A percentile compares a stretch with the other conserved stretches of the same genome.
Conservation (phyloP, 495 filamentous ascomycete species). For the Lepraria neglecta region DNA sequence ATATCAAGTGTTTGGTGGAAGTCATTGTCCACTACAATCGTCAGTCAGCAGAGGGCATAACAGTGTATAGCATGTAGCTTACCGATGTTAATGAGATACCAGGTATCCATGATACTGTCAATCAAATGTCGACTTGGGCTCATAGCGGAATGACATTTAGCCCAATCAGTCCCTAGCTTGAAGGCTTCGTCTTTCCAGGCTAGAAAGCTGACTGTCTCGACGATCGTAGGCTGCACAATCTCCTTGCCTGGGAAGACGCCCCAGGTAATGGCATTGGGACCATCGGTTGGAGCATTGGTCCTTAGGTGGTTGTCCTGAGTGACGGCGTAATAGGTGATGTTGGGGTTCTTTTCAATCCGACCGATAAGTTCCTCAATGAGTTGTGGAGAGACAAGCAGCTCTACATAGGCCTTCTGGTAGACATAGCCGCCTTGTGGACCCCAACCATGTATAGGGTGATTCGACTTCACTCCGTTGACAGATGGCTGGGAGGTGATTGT, state of each 20-base stretch:
- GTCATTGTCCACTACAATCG: constrained; percentile 77
- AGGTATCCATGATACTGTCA: constrained; percentile 74
- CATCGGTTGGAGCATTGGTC: constrained; percentile 78
- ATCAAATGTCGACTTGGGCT: constrained; percentile 81
- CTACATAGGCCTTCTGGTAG: constrained; percentile 97
- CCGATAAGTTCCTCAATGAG: constrained; percentile 70
- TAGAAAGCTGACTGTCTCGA: constrained; percentile 94
- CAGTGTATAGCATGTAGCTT: constrained; percentile 32
- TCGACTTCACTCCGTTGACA: constrained; percentile 86
- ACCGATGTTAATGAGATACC: constrained; percentile 96
- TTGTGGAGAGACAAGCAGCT: constrained; percentile 76
- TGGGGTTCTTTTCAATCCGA: constrained; percentile 69
- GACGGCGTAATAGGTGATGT: constrained; percentile 90
- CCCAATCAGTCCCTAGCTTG: constrained; percentile 87
- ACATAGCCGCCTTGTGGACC: constrained; percentile 92
- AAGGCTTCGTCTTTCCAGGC: constrained; percentile 99
- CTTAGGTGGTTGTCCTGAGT: constrained; percentile 70
- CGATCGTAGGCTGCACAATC: constrained; percentile 98
- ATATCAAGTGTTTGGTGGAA: constrained; percentile 74
- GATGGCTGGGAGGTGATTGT: constrained; percentile 98
- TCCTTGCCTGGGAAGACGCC: constrained; percentile 98
- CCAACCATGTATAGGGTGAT: constrained; percentile 84
- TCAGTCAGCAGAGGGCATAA: constrained; percentile 26
- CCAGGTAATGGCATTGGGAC: constrained; percentile 97
- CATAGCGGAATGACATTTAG: constrained; percentile 71